phyloP scores from a whole-genome alignment of 2,329 filamentous ascomycete genomes.

The Trichophyton mentagrophytes region DNA sequence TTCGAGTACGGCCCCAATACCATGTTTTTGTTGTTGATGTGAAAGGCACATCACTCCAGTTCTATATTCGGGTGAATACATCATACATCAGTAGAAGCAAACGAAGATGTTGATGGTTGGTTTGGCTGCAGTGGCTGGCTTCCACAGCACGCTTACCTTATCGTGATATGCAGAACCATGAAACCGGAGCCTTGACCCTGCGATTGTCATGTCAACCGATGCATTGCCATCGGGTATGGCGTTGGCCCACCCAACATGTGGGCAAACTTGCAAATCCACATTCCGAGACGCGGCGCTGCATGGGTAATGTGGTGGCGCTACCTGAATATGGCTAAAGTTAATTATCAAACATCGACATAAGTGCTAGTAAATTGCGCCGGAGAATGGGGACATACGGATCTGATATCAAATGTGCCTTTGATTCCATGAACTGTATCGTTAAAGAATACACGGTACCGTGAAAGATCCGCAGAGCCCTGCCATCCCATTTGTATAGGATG shows the following conservation, averaged over 20 bases:
- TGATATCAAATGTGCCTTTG: slow-evolving; percentile 11
- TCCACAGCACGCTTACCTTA: slow-evolving; percentile 21
- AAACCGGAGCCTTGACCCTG: slow-evolving; percentile 23
- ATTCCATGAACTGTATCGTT: slow-evolving; percentile 9
- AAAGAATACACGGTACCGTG: slow-evolving; percentile 9
- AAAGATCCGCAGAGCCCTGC: slow-evolving; percentile 11
- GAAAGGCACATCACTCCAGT: slow-evolving; percentile 33
- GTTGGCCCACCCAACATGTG: slow-evolving; percentile 30
- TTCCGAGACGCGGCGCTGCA: slow-evolving; percentile 4
- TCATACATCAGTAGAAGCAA: neutral
- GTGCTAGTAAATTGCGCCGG: neutral
- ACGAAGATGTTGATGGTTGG: neutral
- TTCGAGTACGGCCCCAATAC: slow-evolving; percentile 35
- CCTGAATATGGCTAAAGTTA: neutral
- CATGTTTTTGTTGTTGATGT: slow-evolving; percentile 21
- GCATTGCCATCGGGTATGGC: slow-evolving; percentile 25
- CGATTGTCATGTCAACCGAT: slow-evolving; percentile 20
- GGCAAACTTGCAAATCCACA: slow-evolving; percentile 17
- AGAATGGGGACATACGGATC: slow-evolving; percentile 2
- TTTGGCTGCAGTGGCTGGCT: neutral
- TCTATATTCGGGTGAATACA: slow-evolving; percentile 18
- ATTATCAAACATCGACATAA: neutral
- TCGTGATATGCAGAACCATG: slow-evolving; percentile 35
- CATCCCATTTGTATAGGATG: slow-evolving; percentile 10
- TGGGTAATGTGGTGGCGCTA: slow-evolving; percentile 4